phyloP scores from a whole-genome alignment of 2,329 filamentous ascomycete species.

The Colletotrichum tamarilloi region DNA sequence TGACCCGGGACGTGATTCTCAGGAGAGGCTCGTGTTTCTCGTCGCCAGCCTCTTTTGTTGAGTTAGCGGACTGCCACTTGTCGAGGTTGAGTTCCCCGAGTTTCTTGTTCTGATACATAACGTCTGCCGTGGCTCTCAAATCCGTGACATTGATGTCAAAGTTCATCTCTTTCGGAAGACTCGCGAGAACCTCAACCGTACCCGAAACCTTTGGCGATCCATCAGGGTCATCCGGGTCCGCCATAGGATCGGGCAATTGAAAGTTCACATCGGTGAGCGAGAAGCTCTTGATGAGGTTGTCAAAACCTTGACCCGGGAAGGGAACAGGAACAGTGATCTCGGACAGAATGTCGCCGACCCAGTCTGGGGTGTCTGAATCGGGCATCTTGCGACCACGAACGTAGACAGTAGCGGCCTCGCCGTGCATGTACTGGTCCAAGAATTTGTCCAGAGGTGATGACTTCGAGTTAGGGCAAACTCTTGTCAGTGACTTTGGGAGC shows the following conservation, averaged over 20 bases:
- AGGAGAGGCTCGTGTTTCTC: constrained; percentile 71
- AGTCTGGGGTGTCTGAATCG: constrained; percentile 76
- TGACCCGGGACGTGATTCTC: constrained; percentile 79
- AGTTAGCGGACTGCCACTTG: constrained; percentile 88
- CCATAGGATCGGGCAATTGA: constrained; percentile 81
- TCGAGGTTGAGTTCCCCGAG: constrained; percentile 83
- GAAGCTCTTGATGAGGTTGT: constrained; percentile 88
- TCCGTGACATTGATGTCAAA: constrained; percentile 82
- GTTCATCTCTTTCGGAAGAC: constrained; percentile 86
- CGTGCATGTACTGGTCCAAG: constrained; percentile 83
- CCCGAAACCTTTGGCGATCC: constrained; percentile 85
- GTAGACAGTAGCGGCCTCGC: constrained; percentile 81
- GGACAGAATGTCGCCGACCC: constrained; percentile 83
- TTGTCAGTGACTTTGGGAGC: constrained; percentile 78
- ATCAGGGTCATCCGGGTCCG: constrained; percentile 77
- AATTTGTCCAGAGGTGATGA: constrained; percentile 88
- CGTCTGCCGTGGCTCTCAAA: constrained; percentile 81
- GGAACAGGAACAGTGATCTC: constrained; percentile 87
- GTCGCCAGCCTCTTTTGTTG: constrained; percentile 72
- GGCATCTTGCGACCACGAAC: constrained; percentile 81
- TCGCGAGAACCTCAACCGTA: constrained; percentile 81
- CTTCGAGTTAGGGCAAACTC: constrained; percentile 78
- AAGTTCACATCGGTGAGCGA: constrained; percentile 89
- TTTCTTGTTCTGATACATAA: constrained; percentile 81
- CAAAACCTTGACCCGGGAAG: constrained; percentile 84